phyloP scores from a whole-genome alignment of 768 basidiomycete species.

The Naganishia friedmannii region DNA sequence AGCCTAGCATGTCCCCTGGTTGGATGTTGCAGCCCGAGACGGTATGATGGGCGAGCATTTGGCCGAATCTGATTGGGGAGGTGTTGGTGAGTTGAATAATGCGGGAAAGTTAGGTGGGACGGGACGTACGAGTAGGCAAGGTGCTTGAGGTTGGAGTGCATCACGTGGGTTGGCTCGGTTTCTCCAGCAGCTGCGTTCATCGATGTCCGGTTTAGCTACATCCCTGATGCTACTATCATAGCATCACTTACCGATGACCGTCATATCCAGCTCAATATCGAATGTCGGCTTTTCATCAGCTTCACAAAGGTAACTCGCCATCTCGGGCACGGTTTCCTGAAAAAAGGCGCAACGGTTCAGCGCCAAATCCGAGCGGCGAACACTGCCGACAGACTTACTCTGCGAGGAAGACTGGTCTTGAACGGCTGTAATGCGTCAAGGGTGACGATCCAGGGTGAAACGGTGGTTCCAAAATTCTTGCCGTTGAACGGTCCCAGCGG shows the following conservation, averaged over 20 bases:
- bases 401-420: constrained; percentile 18
- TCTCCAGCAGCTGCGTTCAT: not conserved
- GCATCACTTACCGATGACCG: not conserved
- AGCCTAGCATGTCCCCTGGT: constrained; percentile 38
- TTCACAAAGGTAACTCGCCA: constrained; percentile 17
- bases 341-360: not conserved
- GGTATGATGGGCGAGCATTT: constrained; percentile 37
- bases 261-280: constrained; percentile 24
- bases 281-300: constrained; percentile 11
- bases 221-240: not conserved
- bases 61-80: constrained; percentile 24
- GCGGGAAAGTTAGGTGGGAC: too few species aligned
- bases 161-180: not conserved
- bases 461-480: constrained; percentile 38
- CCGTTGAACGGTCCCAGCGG: constrained; percentile 40
- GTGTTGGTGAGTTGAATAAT: not conserved
- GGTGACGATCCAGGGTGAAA: constrained; percentile 36
- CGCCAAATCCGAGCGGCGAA: not conserved
- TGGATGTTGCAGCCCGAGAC: constrained; percentile 31
- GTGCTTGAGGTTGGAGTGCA: constrained; percentile 28
- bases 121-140: constrained; percentile 33
- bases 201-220: not conserved
- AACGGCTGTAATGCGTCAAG: constrained; percentile 36
- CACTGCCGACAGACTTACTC: not conserved
- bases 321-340: constrained; percentile 4